Base-by-base conservation (phyloP, 805 yeast genomes). In the Ogataea paraovalis region DNA sequence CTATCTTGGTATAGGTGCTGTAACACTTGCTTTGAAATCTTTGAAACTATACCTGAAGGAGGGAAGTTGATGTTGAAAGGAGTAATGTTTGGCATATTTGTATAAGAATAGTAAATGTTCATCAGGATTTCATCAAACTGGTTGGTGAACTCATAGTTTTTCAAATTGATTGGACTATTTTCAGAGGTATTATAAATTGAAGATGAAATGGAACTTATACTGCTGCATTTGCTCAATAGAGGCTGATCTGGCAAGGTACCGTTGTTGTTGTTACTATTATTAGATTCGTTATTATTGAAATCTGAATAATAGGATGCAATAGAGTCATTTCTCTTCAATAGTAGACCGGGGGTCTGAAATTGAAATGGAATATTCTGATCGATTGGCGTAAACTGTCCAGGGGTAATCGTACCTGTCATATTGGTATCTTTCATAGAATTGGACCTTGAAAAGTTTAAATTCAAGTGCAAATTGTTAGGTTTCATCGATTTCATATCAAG, bases 1-100 rank as follows among this genome's bases (percentile, higher is more conserved):
- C 51, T 41, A 39, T 56, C 59, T 19, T 39, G 44, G 4, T 42
- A 36, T n/a, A 54, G 52, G 18, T 41, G 54, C 50, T 48, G 69
- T 27, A 79, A 65, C 23, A 84, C 74, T 39, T 77, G 72, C 55
- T 80, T 81, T 6, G 87, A 77, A 0, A 82, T 83, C 45, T 73
- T 72, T 38, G 80, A 79, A 19, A 82, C 70, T 3, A 84, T 73
- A 1, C 89, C 89, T 1, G 83, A 73, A 0, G 90, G 89, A 7
- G 89, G 90, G 56, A 76, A 76, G 38, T 71, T 61, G 16, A 78
- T 75, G 52, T 82, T 82, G 58, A 84, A 84, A 0, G 91, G 91
- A 0, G 91, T 83, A 7, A 74, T 69, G 30, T 79, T 76, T 6
- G 90, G 89, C 55, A 75, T 79, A 42, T 71, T 71, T 14, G 77